A percentile compares a stretch with the other conserved stretches of the same genome.
Conservation (phyloP, 208 protist species). For the Trypanosoma caninum region DNA sequence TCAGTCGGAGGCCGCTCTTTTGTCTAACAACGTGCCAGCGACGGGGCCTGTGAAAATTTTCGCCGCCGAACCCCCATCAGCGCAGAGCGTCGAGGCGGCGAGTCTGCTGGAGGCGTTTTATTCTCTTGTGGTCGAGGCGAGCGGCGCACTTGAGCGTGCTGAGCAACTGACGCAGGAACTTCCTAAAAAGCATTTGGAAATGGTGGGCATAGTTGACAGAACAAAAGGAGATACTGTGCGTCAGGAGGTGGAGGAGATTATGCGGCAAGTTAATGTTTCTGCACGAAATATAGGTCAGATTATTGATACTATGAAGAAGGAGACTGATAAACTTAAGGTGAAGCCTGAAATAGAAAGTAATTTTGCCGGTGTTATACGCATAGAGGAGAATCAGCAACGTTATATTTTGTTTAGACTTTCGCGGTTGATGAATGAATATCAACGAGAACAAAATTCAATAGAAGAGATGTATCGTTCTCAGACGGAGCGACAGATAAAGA, state of each 20-base stretch:
- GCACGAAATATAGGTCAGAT: constrained; percentile 42
- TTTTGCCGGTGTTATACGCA: constrained; percentile 79
- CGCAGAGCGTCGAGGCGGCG: constrained; percentile 50
- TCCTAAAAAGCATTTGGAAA: constrained; percentile 58
- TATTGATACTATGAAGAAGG: constrained; percentile 56
- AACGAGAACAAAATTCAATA: constrained; percentile 53
- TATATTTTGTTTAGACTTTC: constrained; percentile 53
- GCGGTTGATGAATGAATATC: constrained; percentile 53
- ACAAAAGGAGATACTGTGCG: constrained; percentile 48
- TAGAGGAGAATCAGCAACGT: constrained; percentile 83
- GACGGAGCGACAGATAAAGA: constrained; percentile 90
- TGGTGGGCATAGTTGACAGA: constrained; percentile 69
- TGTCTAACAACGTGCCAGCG: constrained; percentile 4
- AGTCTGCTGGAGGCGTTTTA: constrained; percentile 75
- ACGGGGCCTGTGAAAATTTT: background rate
- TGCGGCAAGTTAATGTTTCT: constrained; percentile 35
- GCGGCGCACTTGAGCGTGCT: constrained; percentile 33
- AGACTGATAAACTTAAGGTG: constrained; percentile 66
- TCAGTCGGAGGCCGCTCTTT: constrained; percentile 16
- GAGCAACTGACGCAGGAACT: constrained; percentile 39
- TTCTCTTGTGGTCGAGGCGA: constrained; percentile 32
- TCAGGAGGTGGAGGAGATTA: constrained; percentile 57
- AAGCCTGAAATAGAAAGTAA: constrained; percentile 42
- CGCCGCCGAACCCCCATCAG: constrained; percentile 1
- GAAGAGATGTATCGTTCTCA: constrained; percentile 70